Conservation (phyloP, 2,329 filamentous ascomycete species). For the Chalaropsis ovoidea region DNA sequence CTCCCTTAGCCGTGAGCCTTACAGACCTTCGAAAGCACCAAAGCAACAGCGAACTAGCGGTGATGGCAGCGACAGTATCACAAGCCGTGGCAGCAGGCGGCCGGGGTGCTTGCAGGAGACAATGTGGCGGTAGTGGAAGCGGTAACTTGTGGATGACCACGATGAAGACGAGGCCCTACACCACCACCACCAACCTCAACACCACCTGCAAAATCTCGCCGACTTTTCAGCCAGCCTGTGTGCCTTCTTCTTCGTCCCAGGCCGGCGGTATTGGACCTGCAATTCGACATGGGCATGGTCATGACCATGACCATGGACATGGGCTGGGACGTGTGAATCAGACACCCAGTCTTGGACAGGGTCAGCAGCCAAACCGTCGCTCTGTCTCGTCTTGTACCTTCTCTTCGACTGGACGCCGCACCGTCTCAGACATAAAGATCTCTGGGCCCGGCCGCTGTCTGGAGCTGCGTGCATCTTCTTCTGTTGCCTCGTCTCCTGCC, state of each 20-base stretch:
- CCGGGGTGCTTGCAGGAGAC: conserved; percentile 23
- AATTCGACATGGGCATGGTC: conserved; percentile 17
- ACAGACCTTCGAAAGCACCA: neutral
- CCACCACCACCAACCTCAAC: neutral
- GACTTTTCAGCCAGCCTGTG: conserved; percentile 7
- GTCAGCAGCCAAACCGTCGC: conserved; percentile 9
- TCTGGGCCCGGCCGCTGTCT: conserved; percentile 19
- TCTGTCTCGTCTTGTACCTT: conserved; percentile 18
- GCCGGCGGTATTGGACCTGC: conserved; percentile 4
- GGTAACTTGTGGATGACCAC: neutral
- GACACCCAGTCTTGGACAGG: conserved; percentile 21
- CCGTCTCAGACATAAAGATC: conserved; percentile 25
- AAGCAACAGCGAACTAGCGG: conserved; percentile 23
- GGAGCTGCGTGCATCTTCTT: conserved; percentile 7
- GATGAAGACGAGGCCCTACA: conserved; percentile 11
- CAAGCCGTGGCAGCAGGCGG: conserved; percentile 16
- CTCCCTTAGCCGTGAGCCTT: conserved; percentile 10
- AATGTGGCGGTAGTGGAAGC: conserved; percentile 24
- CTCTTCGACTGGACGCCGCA: conserved; percentile 16
- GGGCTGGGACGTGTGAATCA: conserved; percentile 18
- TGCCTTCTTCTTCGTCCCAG: conserved; percentile 11
- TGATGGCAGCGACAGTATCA: conserved; percentile 23
- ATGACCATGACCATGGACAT: conserved; percentile 2
- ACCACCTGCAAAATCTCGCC: neutral
- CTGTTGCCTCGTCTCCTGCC: neutral